phyloP scores from a whole-genome alignment of 345 rosid species.

The Psidium guajava region DNA sequence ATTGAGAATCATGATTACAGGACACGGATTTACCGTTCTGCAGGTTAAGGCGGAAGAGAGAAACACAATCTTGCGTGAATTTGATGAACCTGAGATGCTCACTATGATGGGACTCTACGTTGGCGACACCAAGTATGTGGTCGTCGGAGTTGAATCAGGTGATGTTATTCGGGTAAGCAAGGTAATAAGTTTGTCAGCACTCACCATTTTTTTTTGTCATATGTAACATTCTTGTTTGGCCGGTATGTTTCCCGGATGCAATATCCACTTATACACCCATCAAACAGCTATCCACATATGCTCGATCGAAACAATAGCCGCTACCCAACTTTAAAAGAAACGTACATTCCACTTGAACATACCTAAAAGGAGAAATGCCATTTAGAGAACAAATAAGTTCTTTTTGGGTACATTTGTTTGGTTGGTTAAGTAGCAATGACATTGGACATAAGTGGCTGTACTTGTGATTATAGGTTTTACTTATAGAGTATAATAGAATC shows the following conservation, averaged over 20 bases:
- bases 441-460: background rate
- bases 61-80: background rate
- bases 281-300: background rate
- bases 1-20: background rate
- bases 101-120: background rate
- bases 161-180: background rate
- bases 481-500: background rate
- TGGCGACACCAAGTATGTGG: background rate
- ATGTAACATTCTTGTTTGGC: background rate
- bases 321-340: background rate
- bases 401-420: background rate
- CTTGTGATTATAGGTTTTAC: background rate
- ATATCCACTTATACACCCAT: background rate
- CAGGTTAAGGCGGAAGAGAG: background rate
- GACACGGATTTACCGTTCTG: background rate
- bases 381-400: background rate
- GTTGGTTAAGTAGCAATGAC: background rate
- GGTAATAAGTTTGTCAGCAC: background rate
- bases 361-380: background rate
- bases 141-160: background rate
- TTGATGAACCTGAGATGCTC: background rate
- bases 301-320: background rate
- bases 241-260: background rate
- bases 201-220: no score
- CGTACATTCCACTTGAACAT: background rate